phyloP scores from a whole-genome alignment of 345 rosid genomes.

The Camelina laxa region DNA sequence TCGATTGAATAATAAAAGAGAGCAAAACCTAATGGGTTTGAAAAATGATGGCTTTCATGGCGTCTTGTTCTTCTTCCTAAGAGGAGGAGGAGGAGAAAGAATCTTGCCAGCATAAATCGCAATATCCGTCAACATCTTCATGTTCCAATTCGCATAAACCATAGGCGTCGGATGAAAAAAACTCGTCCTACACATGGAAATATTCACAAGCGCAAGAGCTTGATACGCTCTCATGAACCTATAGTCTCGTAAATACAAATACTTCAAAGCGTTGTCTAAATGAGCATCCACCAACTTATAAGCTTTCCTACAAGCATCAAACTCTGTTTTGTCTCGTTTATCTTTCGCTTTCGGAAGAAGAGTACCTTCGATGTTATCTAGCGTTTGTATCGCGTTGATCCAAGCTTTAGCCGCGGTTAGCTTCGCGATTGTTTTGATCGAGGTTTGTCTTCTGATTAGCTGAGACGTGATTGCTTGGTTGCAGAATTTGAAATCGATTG shows the following conservation, averaged over 20 bases:
- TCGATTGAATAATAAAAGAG: constrained; percentile 6
- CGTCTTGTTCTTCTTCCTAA: constrained; percentile 7
- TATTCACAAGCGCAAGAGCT: constrained; percentile 43
- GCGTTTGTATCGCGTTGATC: constrained; percentile 43
- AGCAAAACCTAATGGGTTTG: not conserved
- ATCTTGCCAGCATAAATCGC: constrained; percentile 44
- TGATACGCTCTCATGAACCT: constrained; percentile 48
- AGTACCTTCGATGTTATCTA: constrained; percentile 38
- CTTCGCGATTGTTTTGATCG: constrained; percentile 40
- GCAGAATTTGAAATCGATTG: constrained; percentile 43
- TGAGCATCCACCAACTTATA: constrained; percentile 43
- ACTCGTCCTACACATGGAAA: constrained; percentile 42
- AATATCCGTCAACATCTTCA: constrained; percentile 45
- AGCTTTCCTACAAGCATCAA: constrained; percentile 41
- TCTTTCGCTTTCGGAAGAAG: constrained; percentile 41
- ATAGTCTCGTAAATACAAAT: constrained; percentile 39
- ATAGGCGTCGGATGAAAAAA: constrained; percentile 43
- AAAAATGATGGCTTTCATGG: constrained; percentile 7
- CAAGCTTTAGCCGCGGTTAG: constrained; percentile 46
- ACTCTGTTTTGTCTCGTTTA: constrained; percentile 20
- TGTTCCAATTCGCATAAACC: constrained; percentile 46
- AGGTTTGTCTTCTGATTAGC: constrained; percentile 31
- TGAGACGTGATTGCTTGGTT: constrained; percentile 37
- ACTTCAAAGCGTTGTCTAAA: constrained; percentile 42
- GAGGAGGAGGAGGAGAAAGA: constrained; percentile 46